Percentiles rank a stretch among this genome's conserved stretches.
These are phyloP conservation scores for Bullera alba DNA, from an alignment of 768 basidiomycete genomes.

Conservation along the genomic window DNA sequence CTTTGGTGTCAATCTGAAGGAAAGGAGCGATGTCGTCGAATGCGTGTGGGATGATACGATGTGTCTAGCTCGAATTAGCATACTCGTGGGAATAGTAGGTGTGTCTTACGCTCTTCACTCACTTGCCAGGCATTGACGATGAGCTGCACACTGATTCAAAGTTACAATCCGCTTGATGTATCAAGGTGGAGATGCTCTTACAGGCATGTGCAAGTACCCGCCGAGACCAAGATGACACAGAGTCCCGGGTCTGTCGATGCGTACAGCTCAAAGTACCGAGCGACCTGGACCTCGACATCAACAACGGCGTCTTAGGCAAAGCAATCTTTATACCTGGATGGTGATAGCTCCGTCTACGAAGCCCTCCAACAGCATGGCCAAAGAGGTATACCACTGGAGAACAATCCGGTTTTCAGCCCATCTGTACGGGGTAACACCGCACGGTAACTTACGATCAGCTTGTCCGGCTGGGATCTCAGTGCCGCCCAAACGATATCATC, in stretches of 20 bases:
- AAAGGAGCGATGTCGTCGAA: background rate
- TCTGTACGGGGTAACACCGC: background rate
- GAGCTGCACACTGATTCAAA: slow-evolving; percentile 4
- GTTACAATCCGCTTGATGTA: background rate
- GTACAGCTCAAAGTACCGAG: background rate
- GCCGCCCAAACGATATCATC: too few relatives aligned
- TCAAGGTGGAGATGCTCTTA: too few relatives aligned
- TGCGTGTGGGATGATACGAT: background rate
- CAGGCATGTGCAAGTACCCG: too few relatives aligned
- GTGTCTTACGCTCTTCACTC: background rate
- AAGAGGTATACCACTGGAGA: background rate
- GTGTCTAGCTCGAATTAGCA: too few relatives aligned
- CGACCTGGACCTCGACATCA: background rate
- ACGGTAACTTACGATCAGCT: background rate
- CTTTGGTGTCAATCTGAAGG: background rate
- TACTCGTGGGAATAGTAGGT: background rate
- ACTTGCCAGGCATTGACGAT: slow-evolving; percentile 13
- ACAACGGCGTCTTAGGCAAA: background rate
- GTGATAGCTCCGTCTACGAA: background rate
- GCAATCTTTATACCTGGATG: background rate
- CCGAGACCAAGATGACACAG: too few relatives aligned
- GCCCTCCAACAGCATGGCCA: background rate
- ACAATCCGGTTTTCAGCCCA: background rate
- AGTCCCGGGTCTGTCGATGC: background rate
- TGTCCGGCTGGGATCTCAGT: background rate